phyloP scores from a whole-genome alignment of 257 asterid genomes.

The Solanum microdontum region DNA sequence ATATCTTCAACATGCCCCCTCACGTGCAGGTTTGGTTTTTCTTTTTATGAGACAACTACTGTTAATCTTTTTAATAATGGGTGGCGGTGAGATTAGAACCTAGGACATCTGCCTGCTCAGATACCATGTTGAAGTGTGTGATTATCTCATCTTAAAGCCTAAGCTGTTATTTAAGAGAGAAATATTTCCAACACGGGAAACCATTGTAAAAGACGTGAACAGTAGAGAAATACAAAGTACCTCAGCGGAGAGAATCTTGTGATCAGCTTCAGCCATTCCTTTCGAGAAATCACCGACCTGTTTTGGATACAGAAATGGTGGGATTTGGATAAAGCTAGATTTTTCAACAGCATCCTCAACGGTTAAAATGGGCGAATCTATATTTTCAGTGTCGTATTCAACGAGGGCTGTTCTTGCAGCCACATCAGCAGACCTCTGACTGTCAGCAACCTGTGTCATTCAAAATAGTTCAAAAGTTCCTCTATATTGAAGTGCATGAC shows the following conservation, averaged over 20 bases:
- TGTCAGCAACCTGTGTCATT: conserved; percentile 41
- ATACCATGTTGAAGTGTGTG: background rate
- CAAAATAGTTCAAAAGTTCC: background rate
- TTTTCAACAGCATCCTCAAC: conserved; percentile 59
- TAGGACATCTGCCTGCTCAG: background rate
- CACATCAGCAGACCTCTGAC: conserved; percentile 43
- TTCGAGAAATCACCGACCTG: conserved; percentile 46
- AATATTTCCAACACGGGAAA: background rate
- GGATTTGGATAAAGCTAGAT: conserved; percentile 47
- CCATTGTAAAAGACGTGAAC: background rate
- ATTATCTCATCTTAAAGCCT: background rate
- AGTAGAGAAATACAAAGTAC: conserved; percentile 10
- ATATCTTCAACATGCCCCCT: background rate
- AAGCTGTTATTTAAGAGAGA: background rate
- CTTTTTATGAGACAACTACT: background rate
- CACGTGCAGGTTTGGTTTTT: background rate
- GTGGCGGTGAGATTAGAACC: background rate
- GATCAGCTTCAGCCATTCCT: conserved; percentile 79
- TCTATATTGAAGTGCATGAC: background rate
- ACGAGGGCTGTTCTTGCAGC: conserved; percentile 44
- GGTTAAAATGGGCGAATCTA: conserved; percentile 55
- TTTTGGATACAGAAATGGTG: conserved; percentile 31
- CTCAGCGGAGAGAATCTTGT: conserved; percentile 50
- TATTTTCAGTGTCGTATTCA: conserved; percentile 34
- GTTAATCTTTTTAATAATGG: background rate